phyloP scores from a whole-genome alignment of 345 rosid species.

The Corchorus capsularis region DNA sequence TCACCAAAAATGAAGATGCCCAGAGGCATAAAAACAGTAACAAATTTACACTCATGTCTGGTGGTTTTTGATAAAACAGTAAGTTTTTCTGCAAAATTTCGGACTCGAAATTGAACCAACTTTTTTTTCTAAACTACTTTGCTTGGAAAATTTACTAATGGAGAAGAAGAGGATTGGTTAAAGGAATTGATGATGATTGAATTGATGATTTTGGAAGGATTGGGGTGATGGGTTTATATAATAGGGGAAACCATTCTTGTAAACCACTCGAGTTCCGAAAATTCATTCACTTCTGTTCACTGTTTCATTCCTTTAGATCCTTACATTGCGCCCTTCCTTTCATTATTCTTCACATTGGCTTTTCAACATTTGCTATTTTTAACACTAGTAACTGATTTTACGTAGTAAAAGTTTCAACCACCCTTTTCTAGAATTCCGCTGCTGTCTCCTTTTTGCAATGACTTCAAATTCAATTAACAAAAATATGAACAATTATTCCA shows the following conservation, averaged over 20 bases:
- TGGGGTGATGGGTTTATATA: not conserved
- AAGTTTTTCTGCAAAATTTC: too few species aligned
- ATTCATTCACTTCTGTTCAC: not conserved
- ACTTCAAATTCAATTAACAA: too few species aligned
- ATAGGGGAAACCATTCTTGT: not conserved
- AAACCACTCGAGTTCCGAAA: not conserved
- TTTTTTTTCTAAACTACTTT: too few species aligned
- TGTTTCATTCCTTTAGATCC: not conserved
- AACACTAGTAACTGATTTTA: not conserved
- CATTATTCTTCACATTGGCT: not conserved
- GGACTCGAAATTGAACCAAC: too few species aligned
- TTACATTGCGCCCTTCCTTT: not conserved
- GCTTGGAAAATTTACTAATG: too few species aligned
- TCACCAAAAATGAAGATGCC: constrained; percentile 35
- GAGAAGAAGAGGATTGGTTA: not conserved
- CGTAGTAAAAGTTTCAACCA: not conserved
- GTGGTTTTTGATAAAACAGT: too few species aligned
- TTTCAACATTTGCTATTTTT: not conserved
- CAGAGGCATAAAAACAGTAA: constrained; percentile 42
- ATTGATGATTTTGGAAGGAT: not conserved
- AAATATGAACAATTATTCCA: too few species aligned
- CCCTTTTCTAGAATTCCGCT: not conserved
- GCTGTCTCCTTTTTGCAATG: not conserved
- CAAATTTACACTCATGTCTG: not conserved
- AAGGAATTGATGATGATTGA: too few species aligned